phyloP scores from a whole-genome alignment of 371 early-diverging fungal species.

The Chytridium lagenaria region DNA sequence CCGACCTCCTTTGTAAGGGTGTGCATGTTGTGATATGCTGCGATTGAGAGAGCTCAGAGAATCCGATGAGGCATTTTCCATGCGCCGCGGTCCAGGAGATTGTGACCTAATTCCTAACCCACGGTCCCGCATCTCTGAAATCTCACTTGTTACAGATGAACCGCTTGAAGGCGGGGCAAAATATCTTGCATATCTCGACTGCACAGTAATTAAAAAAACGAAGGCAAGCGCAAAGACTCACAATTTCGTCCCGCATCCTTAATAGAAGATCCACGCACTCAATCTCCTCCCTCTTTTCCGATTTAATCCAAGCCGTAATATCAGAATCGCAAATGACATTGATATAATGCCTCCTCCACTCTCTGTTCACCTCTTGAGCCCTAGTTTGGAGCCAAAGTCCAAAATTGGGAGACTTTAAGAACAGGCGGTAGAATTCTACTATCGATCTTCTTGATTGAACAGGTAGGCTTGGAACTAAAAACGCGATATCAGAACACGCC shows the following conservation, averaged over 20 bases:
- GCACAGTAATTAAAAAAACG: not conserved
- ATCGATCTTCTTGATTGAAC: slow-evolving; percentile 50
- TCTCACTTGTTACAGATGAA: not conserved
- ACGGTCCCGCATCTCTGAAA: not conserved
- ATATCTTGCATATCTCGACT: not conserved
- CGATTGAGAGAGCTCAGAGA: not conserved
- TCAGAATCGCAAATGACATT: slow-evolving; percentile 64
- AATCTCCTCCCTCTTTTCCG: slow-evolving; percentile 49
- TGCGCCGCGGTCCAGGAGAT: not conserved
- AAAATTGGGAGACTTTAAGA: slow-evolving; percentile 93
- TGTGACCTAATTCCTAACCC: not conserved
- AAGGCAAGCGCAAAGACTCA: slow-evolving; percentile 20
- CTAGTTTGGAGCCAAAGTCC: slow-evolving; percentile 91
- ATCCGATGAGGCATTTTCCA: slow-evolving; percentile 8
- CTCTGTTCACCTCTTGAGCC: slow-evolving; percentile 76
- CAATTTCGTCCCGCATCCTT: slow-evolving; percentile 65
- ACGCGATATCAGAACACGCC: slow-evolving; percentile 30
- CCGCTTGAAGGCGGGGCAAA: not conserved
- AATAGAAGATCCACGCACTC: slow-evolving; percentile 70
- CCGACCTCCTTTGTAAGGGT: slow-evolving; percentile 20
- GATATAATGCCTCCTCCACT: slow-evolving; percentile 68
- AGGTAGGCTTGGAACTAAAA: slow-evolving; percentile 54
- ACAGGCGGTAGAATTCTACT: slow-evolving; percentile 80
- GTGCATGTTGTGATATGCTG: not conserved
- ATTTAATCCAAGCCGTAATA: slow-evolving; percentile 55